Conservation (phyloP, 805 yeast species). For the Ogataea ramenticola region DNA sequence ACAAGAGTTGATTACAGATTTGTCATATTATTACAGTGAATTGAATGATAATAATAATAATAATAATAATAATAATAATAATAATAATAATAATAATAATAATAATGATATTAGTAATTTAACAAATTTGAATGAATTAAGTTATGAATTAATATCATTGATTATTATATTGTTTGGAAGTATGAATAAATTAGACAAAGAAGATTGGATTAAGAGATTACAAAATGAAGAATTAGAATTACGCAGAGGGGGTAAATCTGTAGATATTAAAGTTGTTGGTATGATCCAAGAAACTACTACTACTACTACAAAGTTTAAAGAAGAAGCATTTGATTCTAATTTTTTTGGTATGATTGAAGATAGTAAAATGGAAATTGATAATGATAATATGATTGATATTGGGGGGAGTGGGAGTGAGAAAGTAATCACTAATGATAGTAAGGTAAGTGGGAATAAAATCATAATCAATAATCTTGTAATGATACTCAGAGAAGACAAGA, state of each 20-base stretch:
- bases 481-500: too few relatives aligned
- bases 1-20: background rate
- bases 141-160: background rate
- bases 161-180: background rate
- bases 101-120: background rate
- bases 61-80: too few relatives aligned
- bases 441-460: background rate
- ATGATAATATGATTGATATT: background rate
- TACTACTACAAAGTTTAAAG: conserved; percentile 8
- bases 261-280: background rate
- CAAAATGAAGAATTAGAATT: background rate
- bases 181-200: background rate
- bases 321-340: conserved; percentile 5
- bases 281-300: background rate
- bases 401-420: background rate
- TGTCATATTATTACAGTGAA: background rate
- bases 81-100: background rate
- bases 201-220: background rate
- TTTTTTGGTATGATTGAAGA: conserved; percentile 1
- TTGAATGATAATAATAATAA: background rate
- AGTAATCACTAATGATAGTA: background rate
- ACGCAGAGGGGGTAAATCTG: too few relatives aligned
- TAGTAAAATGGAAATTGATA: background rate
- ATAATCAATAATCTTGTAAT: too few relatives aligned
- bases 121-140: background rate